These are phyloP conservation scores for Aspergillus hancockii DNA, from an alignment of 495 filamentous ascomycete species.

Conservation along the genomic window DNA sequence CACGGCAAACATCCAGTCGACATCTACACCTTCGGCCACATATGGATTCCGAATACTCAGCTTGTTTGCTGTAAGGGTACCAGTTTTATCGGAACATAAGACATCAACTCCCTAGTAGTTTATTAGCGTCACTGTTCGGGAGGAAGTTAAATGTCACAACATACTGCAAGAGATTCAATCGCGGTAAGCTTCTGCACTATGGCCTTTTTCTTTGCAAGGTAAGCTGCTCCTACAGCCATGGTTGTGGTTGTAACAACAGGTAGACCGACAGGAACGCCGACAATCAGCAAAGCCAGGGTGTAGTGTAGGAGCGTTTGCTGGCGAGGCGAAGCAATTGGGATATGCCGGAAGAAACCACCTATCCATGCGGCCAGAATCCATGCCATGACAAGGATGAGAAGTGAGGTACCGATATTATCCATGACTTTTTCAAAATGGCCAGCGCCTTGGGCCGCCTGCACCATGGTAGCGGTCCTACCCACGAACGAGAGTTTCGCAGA, in stretches of 20 bases:
- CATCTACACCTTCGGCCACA: conserved; percentile 68
- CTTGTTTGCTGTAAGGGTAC: conserved; percentile 69
- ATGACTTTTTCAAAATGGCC: conserved; percentile 79
- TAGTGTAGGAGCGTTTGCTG: conserved; percentile 62
- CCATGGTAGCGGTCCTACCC: conserved; percentile 67
- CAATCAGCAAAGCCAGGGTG: conserved; percentile 76
- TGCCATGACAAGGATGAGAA: conserved; percentile 67
- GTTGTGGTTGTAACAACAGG: conserved; percentile 94
- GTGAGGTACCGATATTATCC: conserved; percentile 71
- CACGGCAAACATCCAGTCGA: conserved; percentile 77
- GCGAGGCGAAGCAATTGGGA: conserved; percentile 64
- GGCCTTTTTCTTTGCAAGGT: conserved; percentile 91
- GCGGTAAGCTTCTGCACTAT: conserved; percentile 96
- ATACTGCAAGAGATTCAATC: conserved; percentile 84
- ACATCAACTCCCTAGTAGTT: conserved; percentile 76
- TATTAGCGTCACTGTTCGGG: neutral
- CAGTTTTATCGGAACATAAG: conserved; percentile 94
- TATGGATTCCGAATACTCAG: conserved; percentile 70
- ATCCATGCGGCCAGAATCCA: conserved; percentile 71
- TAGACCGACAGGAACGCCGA: conserved; percentile 95
- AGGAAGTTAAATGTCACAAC: conserved; percentile 11
- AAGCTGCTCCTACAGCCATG: conserved; percentile 94
- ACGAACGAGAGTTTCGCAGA: conserved; percentile 69
- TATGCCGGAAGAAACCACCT: conserved; percentile 68
- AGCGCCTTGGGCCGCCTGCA: conserved; percentile 64